Base-by-base conservation (phyloP, 106 monocot species). In the Dendrobium huoshanense region DNA sequence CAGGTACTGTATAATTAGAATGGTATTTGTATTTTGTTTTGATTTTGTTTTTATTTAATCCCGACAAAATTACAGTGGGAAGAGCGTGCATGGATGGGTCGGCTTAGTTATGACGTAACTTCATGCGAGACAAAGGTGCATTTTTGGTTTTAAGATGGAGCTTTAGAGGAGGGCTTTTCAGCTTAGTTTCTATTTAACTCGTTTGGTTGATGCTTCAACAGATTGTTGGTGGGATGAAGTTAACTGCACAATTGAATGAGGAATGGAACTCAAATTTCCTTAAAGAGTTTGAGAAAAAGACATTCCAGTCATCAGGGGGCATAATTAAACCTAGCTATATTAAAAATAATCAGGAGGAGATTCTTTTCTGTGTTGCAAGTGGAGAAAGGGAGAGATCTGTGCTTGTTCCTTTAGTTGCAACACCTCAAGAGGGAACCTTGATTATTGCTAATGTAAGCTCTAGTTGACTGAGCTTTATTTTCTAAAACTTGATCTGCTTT, bases 221-320 rank as follows among this genome's bases (percentile, higher is more conserved):
- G 94, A 83, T 89, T 47, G 72, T 89, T 43, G 89, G 91, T 80
- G 77, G 78, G 55, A 85, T 64, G 70, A 80, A 82, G 55, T 88
- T 94, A 25, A 72, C 87, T 72, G 89, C 85, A 51, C 89, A 91
- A 82, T 79, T 94, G 85, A 94, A 91, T 85, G 85, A 89, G 58
- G 82, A 86, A 22, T 89, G 87, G 87, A 80, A 80, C 68, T 27
- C 80, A 64, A 72, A 76, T 43, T 76, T 72, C 47, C 77, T 84
- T 67, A 70, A 11, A 75, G 86, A 86, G 51, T 80, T 77, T 80
- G 89, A 86, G 79, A 83, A 82, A 19, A 86, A 78, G 10, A 33
- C 40, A 11, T 55, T 79, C 73, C 79, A 79, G 24, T 19, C 82
- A 54, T 56, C 80, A 19, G 77, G 77, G 8, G 77, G 77, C 10